Conservation (phyloP, 2,329 filamentous ascomycete species). For the Nemania diffusa region DNA sequence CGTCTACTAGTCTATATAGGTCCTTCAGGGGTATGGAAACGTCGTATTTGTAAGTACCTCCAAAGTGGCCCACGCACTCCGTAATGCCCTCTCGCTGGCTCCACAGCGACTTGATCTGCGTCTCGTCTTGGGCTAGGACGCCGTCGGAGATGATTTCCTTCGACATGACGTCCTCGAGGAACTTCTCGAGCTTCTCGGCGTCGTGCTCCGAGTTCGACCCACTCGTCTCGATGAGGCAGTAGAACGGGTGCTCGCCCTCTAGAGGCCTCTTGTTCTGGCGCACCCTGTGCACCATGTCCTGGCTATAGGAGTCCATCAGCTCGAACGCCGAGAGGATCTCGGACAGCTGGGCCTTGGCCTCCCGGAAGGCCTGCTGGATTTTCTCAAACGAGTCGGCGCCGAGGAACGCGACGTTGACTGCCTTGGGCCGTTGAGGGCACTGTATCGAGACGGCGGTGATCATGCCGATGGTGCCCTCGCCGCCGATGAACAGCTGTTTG, state of each 20-base stretch:
- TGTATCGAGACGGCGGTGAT: conserved; percentile 91
- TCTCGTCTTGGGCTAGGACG: conserved; percentile 92
- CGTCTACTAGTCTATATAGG: conserved; percentile 89
- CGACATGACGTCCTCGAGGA: conserved; percentile 91
- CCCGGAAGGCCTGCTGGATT: conserved; percentile 84
- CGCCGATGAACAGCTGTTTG: conserved; percentile 83
- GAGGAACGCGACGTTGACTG: conserved; percentile 95
- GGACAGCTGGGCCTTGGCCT: conserved; percentile 88
- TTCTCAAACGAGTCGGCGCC: conserved; percentile 91
- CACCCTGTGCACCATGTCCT: conserved; percentile 78
- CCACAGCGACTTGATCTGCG: conserved; percentile 88
- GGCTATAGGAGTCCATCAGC: conserved; percentile 89
- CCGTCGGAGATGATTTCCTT: conserved; percentile 89
- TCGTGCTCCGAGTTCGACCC: conserved; percentile 96
- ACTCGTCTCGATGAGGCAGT: conserved; percentile 95
- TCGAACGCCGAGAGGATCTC: conserved; percentile 98
- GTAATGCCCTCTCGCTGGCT: conserved; percentile 92
- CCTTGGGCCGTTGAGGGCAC: conserved; percentile 86
- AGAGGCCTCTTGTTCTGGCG: conserved; percentile 83
- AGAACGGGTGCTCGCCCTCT: conserved; percentile 88
- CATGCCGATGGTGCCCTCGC: conserved; percentile 93
- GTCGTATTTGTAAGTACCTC: conserved; percentile 98
- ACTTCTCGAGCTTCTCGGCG: conserved; percentile 86
- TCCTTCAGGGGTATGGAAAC: conserved; percentile 90
- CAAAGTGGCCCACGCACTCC: conserved; percentile 88